Conservation (phyloP, 345 rosid species). For the Diplotaxis tenuifolia region DNA sequence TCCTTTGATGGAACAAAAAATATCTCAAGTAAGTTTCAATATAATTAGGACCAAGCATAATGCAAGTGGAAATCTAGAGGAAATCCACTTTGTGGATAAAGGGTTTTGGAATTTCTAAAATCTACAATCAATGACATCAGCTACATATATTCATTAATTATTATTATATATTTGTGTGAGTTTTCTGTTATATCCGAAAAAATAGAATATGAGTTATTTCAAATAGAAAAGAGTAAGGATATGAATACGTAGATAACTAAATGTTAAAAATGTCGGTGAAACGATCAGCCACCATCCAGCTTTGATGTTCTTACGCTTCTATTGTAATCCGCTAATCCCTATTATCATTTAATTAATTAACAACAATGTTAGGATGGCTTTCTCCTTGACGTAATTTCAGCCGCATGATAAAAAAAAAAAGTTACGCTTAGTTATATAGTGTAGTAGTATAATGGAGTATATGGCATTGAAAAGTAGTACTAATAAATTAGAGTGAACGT, state of each 20-base stretch:
- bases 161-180: background rate
- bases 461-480: background rate
- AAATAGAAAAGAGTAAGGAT: background rate
- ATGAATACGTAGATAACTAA: background rate
- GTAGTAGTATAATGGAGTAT: background rate
- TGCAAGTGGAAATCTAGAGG: conserved; percentile 67
- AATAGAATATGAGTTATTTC: background rate
- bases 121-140: conserved; percentile 7
- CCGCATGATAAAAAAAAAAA: conserved; percentile 27
- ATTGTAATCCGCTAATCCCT: background rate
- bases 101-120: conserved; percentile 15
- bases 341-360: background rate
- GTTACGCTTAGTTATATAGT: conserved; percentile 13
- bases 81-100: conserved; percentile 51
- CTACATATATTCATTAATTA: conserved; percentile 10
- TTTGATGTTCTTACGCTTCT: background rate
- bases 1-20: conserved; percentile 49
- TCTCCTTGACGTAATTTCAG: conserved; percentile 2
- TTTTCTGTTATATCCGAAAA: background rate
- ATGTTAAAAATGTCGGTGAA: conserved; percentile 1
- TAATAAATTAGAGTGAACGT: conserved; percentile 24
- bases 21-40: conserved; percentile 23
- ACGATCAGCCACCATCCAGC: background rate
- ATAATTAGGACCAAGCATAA: conserved; percentile 27
- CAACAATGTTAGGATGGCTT: conserved; percentile 17